These are phyloP conservation scores for Xylariaceae sp. DNA, from an alignment of 2,329 filamentous ascomycete genomes.

Conservation along the genomic window DNA sequence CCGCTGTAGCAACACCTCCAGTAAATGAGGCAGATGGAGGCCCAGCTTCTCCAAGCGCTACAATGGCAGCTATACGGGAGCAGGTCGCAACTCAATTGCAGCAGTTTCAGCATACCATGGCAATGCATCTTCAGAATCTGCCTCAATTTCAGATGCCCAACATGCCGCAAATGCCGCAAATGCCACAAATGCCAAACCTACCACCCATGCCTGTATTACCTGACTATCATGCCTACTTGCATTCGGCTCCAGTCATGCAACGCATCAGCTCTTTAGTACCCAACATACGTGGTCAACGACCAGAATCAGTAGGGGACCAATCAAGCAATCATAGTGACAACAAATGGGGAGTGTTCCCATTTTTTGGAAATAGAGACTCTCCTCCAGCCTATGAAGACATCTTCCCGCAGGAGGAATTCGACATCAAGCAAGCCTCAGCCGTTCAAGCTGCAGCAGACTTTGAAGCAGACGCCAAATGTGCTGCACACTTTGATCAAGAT, in stretches of 20 bases:
- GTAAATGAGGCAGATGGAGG: slow-evolving; percentile 44
- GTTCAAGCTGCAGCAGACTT: slow-evolving; percentile 64
- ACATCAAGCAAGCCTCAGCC: slow-evolving; percentile 65
- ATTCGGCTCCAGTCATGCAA: slow-evolving; percentile 68
- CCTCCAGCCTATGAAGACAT: slow-evolving; percentile 83
- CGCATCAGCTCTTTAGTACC: slow-evolving; percentile 76
- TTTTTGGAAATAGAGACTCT: slow-evolving; percentile 53
- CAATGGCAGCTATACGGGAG: slow-evolving; percentile 74
- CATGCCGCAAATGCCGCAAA: slow-evolving; percentile 67
- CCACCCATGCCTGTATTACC: slow-evolving; percentile 69
- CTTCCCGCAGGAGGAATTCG: slow-evolving; percentile 64
- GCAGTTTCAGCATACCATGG: slow-evolving; percentile 76
- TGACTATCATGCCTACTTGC: slow-evolving; percentile 74
- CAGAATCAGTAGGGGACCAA: slow-evolving; percentile 53
- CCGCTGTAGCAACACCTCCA: slow-evolving; percentile 31
- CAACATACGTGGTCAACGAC: slow-evolving; percentile 61
- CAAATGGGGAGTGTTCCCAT: slow-evolving; percentile 73
- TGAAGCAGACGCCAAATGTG: slow-evolving; percentile 65
- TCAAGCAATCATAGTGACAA: slow-evolving; percentile 55
- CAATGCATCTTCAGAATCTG: slow-evolving; percentile 70
- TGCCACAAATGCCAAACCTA: slow-evolving; percentile 63
- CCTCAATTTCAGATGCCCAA: slow-evolving; percentile 69
- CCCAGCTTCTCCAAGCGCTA: slow-evolving; percentile 63
- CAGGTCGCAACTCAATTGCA: slow-evolving; percentile 77
- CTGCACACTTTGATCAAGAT: slow-evolving; percentile 57